Percentiles rank a stretch among this genome's conserved stretches.
Evolutionary conservation across 164 flowering plant species (phyloP).

Genomic region (Vitis vinifera): ASM3070453v1 NC_081818.1:27015001-27015500

Average conservation of each 20-base stretch:
- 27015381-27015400: conserved; percentile 34
- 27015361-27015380: conserved; percentile 41
- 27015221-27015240: conserved; percentile 53
- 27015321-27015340: conserved; percentile 53
- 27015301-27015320: conserved; percentile 48
- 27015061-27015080: conserved; percentile 36
- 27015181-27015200: conserved; percentile 6
- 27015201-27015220: conserved; percentile 45
- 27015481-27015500: conserved; percentile 1
- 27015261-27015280: conserved; percentile 57
- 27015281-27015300: conserved; percentile 38
- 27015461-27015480: conserved; percentile 44
- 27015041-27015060: conserved; percentile 45
- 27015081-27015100: conserved; percentile 66
- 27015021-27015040: conserved; percentile 37
- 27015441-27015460: conserved; percentile 71
- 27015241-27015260: conserved; percentile 49
- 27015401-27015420: conserved; percentile 50
- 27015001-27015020: conserved; percentile 54
- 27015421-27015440: conserved; percentile 67
- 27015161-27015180: not conserved
- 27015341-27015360: conserved; percentile 47
- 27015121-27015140: not conserved
- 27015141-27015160: not conserved
- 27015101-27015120: conserved; percentile 59